Percentiles rank a stretch among this genome's conserved stretches.
These are phyloP conservation scores for Hanseniaspora nectarophila DNA, from an alignment of 805 yeast species.

Conservation along the genomic window DNA sequence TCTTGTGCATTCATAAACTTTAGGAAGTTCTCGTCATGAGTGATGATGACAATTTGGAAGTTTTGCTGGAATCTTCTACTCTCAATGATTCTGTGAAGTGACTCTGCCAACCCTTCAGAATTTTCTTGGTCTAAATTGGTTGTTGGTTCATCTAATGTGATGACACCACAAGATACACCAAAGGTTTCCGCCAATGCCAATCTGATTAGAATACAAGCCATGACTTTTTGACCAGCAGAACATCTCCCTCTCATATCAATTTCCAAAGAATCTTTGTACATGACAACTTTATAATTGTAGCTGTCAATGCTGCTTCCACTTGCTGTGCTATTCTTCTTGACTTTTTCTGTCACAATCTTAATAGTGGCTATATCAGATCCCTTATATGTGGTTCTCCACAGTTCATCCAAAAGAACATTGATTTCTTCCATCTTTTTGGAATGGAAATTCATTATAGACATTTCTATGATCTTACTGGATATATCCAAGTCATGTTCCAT, in stretches of 20 bases:
- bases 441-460: constrained; percentile 88
- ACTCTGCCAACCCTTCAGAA: constrained; percentile 72
- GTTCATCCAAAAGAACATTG: constrained; percentile 72
- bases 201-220: constrained; percentile 83
- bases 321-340: constrained; percentile 24
- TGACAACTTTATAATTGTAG: constrained; percentile 86
- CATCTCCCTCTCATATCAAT: constrained; percentile 97
- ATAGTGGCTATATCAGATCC: constrained; percentile 94
- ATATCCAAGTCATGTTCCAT: constrained; percentile 48
- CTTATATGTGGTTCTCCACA: constrained; percentile 88
- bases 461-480: constrained; percentile 75
- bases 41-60: constrained; percentile 88
- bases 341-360: constrained; percentile 68
- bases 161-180: constrained; percentile 88
- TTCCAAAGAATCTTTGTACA: constrained; percentile 85
- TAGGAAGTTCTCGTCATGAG: constrained; percentile 89
- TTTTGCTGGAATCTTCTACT: constrained; percentile 66
- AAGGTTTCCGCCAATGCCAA: constrained; percentile 90
- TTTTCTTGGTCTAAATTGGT: constrained; percentile 87
- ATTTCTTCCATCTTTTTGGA: constrained; percentile 84
- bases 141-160: constrained; percentile 95
- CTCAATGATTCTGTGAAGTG: constrained; percentile 63
- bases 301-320: constrained; percentile 37
- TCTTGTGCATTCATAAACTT: constrained; percentile 72
- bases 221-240: constrained; percentile 93